Evolutionary conservation across 805 yeast species (phyloP).

Genomic region (Kodamaea kakaduensis): DNA sequence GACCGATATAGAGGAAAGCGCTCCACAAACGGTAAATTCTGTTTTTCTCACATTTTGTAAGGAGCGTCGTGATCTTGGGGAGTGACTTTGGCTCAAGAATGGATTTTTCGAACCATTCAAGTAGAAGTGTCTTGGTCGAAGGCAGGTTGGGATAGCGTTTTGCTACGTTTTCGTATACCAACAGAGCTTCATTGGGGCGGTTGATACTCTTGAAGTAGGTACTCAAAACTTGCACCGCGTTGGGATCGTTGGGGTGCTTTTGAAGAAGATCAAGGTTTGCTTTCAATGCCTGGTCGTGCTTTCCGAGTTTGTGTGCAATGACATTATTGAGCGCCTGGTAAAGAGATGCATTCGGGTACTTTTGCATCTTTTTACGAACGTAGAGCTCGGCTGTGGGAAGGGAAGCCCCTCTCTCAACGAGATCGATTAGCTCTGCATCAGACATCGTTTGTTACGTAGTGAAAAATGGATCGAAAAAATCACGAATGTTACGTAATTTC

Average conservation of each 20-base stretch:
- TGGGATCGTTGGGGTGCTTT: conserved; percentile 51
- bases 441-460: too few species aligned
- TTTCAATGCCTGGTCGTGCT: conserved; percentile 28
- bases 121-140: conserved; percentile 40
- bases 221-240: conserved; percentile 47
- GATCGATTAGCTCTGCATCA: conserved; percentile 32
- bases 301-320: conserved; percentile 30
- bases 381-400: conserved; percentile 50
- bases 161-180: conserved; percentile 54
- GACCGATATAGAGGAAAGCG: conserved; percentile 50
- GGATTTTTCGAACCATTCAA: conserved; percentile 57
- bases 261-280: conserved; percentile 24
- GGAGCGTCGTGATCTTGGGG: conserved; percentile 49
- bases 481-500: too few species aligned
- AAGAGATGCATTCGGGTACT: conserved; percentile 52
- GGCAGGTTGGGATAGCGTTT: conserved; percentile 48
- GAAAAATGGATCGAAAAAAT: too few species aligned
- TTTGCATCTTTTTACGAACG: conserved; percentile 39
- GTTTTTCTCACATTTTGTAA: conserved; percentile 27
- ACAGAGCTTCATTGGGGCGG: conserved; percentile 34
- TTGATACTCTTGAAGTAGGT: conserved; percentile 38
- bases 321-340: conserved; percentile 45
- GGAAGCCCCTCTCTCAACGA: conserved; percentile 52
- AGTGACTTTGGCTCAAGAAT: conserved; percentile 48
- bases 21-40: conserved; percentile 41